Conservation (phyloP, 441 rosid genomes). For the Corymbia citriodora region DNA sequence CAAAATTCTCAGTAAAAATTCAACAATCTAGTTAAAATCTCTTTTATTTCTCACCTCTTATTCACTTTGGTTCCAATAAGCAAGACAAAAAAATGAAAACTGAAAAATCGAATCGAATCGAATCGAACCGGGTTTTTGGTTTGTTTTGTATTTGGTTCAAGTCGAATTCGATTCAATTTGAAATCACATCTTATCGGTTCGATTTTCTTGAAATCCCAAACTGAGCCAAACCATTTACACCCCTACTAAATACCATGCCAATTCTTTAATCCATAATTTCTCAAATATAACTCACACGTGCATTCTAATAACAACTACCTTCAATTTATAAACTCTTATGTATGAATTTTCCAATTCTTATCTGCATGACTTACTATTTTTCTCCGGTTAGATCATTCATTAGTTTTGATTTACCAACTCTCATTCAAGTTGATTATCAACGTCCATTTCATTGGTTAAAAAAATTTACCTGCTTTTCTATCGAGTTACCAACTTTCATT, state of each 20-base stretch:
- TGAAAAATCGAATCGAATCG: no score
- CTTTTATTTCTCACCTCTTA: no score
- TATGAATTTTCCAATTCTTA: neutral
- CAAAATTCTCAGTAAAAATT: no score
- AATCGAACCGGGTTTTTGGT: no score
- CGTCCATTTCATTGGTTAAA: neutral
- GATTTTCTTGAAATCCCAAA: no score
- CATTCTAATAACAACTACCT: neutral
- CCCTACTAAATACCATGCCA: neutral
- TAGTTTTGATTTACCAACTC: neutral
- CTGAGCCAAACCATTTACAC: no score
- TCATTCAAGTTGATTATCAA: neutral
- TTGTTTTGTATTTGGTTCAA: no score
- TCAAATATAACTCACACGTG: accelerated
- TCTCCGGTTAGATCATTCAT: neutral
- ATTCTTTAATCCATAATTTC: accelerated
- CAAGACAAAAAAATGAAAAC: no score
- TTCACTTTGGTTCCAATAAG: no score
- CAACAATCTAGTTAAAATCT: no score
- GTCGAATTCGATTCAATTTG: no score
- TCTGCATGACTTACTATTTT: neutral
- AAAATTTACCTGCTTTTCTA: neutral
- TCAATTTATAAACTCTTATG: neutral
- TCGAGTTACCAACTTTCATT: neutral
- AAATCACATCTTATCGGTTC: no score